phyloP scores from a whole-genome alignment of 2,329 filamentous ascomycete species.

The Venturia carpophila region DNA sequence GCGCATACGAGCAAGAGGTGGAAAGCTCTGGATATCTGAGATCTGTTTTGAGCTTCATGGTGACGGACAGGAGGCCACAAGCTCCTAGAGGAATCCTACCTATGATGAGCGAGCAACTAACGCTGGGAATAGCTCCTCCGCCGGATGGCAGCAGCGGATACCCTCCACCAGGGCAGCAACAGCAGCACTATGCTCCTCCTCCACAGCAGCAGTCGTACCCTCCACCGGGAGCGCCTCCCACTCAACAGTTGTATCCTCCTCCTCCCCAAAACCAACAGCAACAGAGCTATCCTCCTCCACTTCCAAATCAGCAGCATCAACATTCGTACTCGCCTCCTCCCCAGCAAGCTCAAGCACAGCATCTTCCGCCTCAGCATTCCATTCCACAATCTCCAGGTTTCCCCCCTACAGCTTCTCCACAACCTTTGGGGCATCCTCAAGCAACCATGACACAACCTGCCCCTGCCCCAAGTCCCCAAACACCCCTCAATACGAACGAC shows the following conservation, averaged over 20 bases:
- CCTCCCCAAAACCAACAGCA: constrained; percentile 20
- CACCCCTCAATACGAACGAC: constrained; percentile 27
- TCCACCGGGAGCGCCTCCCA: constrained; percentile 10
- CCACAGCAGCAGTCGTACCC: constrained; percentile 15
- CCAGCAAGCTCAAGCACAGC: constrained; percentile 14
- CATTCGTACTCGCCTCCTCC: constrained; percentile 31
- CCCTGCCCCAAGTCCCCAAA: constrained; percentile 24
- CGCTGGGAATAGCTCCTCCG: not conserved
- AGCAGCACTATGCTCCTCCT: constrained; percentile 21
- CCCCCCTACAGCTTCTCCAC: constrained; percentile 20
- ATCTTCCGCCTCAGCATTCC: constrained; percentile 14
- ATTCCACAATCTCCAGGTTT: constrained; percentile 7
- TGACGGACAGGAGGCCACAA: not conserved
- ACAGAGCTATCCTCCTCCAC: constrained; percentile 22
- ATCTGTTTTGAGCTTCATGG: not conserved
- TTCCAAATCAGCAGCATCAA: constrained; percentile 24
- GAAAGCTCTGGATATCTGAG: not conserved
- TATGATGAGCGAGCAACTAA: not conserved
- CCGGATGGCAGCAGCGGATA: constrained; percentile 8
- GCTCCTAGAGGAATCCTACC: not conserved
- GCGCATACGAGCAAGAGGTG: constrained; percentile 1
- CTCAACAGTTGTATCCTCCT: constrained; percentile 24
- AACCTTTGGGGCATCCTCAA: constrained; percentile 19
- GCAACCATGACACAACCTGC: constrained; percentile 25
- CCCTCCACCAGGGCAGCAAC: constrained; percentile 12